Evolutionary conservation across 805 yeast species (phyloP), one percentile per base, ranked within the genome.

Genomic region (Zygosaccharomyces gambellarensis): DNA sequence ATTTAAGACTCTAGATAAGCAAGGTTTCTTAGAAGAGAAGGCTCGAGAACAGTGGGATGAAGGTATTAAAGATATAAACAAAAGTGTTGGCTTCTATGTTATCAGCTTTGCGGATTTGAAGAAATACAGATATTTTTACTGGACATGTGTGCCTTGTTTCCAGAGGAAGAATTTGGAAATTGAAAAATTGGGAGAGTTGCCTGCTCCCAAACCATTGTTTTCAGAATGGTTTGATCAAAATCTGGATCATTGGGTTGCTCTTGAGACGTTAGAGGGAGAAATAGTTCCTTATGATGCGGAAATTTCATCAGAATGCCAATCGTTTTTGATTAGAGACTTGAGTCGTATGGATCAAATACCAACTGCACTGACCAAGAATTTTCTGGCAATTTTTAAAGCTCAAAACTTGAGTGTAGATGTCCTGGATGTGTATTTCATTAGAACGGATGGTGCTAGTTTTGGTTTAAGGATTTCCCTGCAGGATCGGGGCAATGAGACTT

Each of bases 71-170:
- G 64, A 71, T 45, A 59, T 65, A 5, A 57, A 62, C 43, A 38
- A 54, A 5, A 51, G 58, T 40, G 57, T 61, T 11, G 40, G 47
- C 7, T 82, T 84, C 54, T 67, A 70, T 4, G 57, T 87, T 1
- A 70, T 90, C 27, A 75, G 90, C 38, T 94, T 83, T 69, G 85
- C 95, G 0, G 99, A 94, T 66, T 75, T 94, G 63, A 94, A 94
- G 65, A 88, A 86, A 68, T 90, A 86, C 71, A 82, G 78, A 60
- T 92, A 85, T 62, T 85, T 79, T 61, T 90, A 94, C 68, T 95
- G 99, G 99, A 77, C 87, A 55, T 85, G 88, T 12, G 81, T 81
- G 54, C 97, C 99, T 0, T 69, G 79, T 1, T 64, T 88, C 30
- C 73, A 73, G 8, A 45, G 45, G 5, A 46, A 52, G 5, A 38